Conservation (phyloP, 345 rosid genomes). For the Balakata baccata region DNA sequence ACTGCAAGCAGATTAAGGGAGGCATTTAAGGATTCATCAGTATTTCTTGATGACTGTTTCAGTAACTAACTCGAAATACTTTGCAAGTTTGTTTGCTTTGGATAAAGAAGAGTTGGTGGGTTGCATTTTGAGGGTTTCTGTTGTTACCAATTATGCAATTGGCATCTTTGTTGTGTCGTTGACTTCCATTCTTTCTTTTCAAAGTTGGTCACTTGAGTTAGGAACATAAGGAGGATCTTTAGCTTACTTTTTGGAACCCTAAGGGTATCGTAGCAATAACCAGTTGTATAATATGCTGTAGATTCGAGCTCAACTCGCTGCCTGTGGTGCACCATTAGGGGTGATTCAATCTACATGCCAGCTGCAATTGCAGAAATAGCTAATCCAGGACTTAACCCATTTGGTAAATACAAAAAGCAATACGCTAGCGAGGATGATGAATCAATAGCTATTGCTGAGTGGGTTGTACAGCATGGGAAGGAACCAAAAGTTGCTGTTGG, state of each 20-base stretch:
- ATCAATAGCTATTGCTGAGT: constrained; percentile 52
- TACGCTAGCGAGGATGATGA: constrained; percentile 38
- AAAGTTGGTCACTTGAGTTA: background rate
- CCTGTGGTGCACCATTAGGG: constrained; percentile 79
- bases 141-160: background rate
- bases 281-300: constrained; percentile 27
- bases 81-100: too few relatives aligned
- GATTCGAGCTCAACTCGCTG: constrained; percentile 88
- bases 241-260: too few relatives aligned
- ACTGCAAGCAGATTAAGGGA: too few relatives aligned
- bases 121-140: too few relatives aligned
- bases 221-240: background rate
- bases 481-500: constrained; percentile 75
- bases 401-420: constrained; percentile 44
- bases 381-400: constrained; percentile 63
- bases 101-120: too few relatives aligned
- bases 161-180: background rate
- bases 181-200: background rate
- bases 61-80: too few relatives aligned
- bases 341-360: constrained; percentile 94
- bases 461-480: constrained; percentile 71
- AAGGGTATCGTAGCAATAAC: background rate
- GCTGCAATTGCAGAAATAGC: constrained; percentile 67
- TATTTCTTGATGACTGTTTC: too few relatives aligned
- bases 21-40: too few relatives aligned